phyloP scores from a whole-genome alignment of 306 rosid species.

The Dryas drummondii region DNA sequence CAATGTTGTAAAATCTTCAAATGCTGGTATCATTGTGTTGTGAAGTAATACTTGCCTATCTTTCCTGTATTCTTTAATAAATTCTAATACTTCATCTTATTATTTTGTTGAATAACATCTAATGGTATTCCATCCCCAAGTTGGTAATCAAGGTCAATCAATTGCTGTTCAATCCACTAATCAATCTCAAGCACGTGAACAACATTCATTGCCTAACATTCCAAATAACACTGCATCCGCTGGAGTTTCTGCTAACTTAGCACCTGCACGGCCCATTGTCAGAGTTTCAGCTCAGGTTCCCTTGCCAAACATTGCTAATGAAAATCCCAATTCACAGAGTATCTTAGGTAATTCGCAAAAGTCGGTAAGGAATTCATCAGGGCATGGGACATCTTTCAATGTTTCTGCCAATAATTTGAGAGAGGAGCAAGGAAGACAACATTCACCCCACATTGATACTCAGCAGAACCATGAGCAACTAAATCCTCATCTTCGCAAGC shows the following conservation, averaged over 20 bases:
- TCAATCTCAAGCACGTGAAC: slow-evolving; percentile 14
- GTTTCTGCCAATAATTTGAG: background rate
- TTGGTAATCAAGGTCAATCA: background rate
- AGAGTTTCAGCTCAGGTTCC: background rate
- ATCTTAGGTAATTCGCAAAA: background rate
- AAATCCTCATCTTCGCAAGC: slow-evolving; percentile 4
- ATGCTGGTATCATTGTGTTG: no score
- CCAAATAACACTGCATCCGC: background rate
- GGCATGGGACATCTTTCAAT: background rate
- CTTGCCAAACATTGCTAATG: background rate
- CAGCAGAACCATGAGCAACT: slow-evolving; percentile 8
- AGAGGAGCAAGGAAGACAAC: slow-evolving; percentile 6
- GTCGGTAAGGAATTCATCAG: background rate
- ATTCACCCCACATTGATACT: background rate
- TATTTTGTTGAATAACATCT: background rate
- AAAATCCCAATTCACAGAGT: background rate
- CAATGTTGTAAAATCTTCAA: no score
- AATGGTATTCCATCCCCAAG: background rate
- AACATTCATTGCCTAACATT: background rate
- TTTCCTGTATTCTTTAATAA: background rate
- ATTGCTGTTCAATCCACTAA: background rate
- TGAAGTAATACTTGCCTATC: background rate
- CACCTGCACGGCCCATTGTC: background rate
- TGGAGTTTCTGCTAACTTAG: slow-evolving; percentile 11
- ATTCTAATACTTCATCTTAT: background rate